A percentile compares a stretch with the other conserved stretches of the same genome.
Conservation (phyloP, 495 filamentous ascomycete genomes). For the Penicillium fimorum region DNA sequence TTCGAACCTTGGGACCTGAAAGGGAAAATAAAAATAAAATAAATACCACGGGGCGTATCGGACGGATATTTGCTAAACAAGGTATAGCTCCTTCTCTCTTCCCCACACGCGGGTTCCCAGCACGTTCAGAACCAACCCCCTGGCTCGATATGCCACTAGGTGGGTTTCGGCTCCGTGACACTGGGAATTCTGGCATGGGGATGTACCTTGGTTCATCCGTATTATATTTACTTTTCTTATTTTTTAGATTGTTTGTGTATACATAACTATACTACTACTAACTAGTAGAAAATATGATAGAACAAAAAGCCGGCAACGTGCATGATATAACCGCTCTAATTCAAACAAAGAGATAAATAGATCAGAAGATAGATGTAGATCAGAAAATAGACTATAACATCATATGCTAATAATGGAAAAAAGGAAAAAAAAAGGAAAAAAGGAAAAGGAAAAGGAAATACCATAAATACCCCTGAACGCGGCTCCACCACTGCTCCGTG, state of each 20-base stretch:
- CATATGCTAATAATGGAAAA: slow-evolving; percentile 1
- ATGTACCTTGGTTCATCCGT: background rate
- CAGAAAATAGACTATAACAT: background rate
- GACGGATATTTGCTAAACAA: background rate
- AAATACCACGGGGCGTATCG: slow-evolving; percentile 4
- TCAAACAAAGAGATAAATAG: slow-evolving; percentile 1
- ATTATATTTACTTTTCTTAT: background rate
- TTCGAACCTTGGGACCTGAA: background rate
- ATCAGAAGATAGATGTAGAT: too few relatives aligned
- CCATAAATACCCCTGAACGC: slow-evolving; percentile 8
- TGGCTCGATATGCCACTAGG: slow-evolving; percentile 1
- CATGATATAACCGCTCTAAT: background rate
- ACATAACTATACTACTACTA: too few relatives aligned
- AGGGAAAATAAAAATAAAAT: background rate
- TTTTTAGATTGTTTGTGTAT: background rate
- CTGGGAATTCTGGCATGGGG: slow-evolving; percentile 7
- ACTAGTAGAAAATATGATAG: background rate
- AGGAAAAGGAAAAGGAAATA: background rate
- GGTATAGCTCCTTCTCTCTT: background rate
- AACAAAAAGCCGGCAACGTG: background rate
- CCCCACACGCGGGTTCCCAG: slow-evolving; percentile 4
- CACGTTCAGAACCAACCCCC: slow-evolving; percentile 14
- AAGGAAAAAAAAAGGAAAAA: background rate
- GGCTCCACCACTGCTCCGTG: slow-evolving; percentile 7
- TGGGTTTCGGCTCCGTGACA: slow-evolving; percentile 19